Conservation (phyloP, 331 rosid genomes). For the Cydonia oblonga region DNA sequence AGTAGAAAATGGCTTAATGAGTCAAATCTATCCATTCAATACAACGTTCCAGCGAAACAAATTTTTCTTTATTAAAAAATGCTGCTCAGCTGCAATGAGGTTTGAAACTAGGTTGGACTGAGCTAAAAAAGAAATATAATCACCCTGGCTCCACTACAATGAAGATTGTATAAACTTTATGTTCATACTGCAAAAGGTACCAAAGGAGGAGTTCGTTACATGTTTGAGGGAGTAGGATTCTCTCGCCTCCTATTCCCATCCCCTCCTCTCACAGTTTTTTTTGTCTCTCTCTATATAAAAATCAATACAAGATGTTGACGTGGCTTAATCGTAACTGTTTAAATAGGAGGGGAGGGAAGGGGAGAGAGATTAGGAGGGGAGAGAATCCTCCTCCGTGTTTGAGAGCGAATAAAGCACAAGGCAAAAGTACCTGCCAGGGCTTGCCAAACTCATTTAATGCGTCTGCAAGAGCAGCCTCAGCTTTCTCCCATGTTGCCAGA, state of each 20-base stretch:
- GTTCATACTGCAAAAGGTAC: not conserved
- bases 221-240: too few relatives aligned
- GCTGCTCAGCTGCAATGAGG: not conserved
- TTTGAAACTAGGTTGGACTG: not conserved
- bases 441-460: slow-evolving; percentile 80
- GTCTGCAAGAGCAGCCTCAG: slow-evolving; percentile 74
- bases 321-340: too few relatives aligned
- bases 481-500: slow-evolving; percentile 72
- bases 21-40: not conserved
- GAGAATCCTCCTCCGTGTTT: too few relatives aligned
- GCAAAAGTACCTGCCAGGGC: slow-evolving; percentile 73
- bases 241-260: too few relatives aligned
- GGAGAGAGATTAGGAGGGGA: too few relatives aligned
- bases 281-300: too few relatives aligned
- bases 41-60: not conserved
- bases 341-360: too few relatives aligned
- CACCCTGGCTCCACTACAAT: not conserved
- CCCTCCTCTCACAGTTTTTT: too few relatives aligned
- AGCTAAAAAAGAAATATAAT: not conserved
- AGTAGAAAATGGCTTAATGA: not conserved
- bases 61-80: not conserved
- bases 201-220: too few relatives aligned
- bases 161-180: not conserved
- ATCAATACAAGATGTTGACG: too few relatives aligned
- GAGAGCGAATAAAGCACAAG: not conserved